Base-by-base conservation (phyloP, 257 asterid genomes). In the Euphrasia confusa region DNA sequence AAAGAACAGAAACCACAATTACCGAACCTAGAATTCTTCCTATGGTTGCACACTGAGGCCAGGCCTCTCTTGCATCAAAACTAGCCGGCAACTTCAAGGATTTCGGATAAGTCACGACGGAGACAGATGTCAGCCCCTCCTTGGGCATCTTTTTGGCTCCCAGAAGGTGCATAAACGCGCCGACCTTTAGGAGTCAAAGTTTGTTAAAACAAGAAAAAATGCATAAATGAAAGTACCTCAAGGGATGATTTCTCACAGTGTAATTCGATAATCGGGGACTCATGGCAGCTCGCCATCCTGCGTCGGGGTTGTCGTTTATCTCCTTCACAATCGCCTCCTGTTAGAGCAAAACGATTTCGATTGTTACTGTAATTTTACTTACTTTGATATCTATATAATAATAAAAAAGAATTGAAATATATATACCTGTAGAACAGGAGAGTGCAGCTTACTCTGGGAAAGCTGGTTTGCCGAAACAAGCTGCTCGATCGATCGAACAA, bases 271-370 rank as follows among this genome's bases (percentile, higher is more conserved):
- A 83, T 42, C 86, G 86, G 35, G 94, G 84, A 68, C 70, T 92
- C 89, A 83, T 79, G 33, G 82, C 78, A 72, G 97, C 99, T 79
- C 66, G 79, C 99, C 99, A 92, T 77, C 99, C 96, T 30, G 95
- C 90, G 59, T 84, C 73, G 24, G 79, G 65, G 74, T 92, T 81
- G 45, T 64, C 79, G 75, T 92, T 92, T 63, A 92, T 73, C 47
- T 15, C 58, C 76, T 79, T 73, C 68, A 89, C 80, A 10, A 83
- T 65, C 0, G 94, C 79, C 4, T 86, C 94, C 96, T 92, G 89
- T n/a, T n/a, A n/a, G n/a, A n/a, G n/a, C n/a, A n/a, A n/a, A n/a
- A n/a, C n/a, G n/a, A n/a, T n/a, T n/a, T n/a, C n/a, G n/a, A n/a
- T n/a, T n/a, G n/a, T n/a, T n/a, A n/a, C n/a, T n/a, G n/a, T n/a